Evolutionary conservation across 1,284 basidiomycete genomes (phyloP), one percentile per base, ranked within the genome.

Genomic region (Ustilago lituana): DNA sequence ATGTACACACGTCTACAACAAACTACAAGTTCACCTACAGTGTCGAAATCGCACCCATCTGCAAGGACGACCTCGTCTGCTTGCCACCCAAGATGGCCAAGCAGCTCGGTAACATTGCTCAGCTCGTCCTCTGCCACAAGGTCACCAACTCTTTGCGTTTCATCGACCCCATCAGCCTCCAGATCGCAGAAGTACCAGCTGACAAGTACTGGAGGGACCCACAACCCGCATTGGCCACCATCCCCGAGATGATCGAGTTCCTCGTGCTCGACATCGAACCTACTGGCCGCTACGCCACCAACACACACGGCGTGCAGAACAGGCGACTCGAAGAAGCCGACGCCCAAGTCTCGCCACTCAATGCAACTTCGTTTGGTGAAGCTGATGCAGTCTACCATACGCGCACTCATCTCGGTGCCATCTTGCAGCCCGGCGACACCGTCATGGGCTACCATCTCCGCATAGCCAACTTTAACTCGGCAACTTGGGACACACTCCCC

Each of bases 1-100:
- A 98, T 82, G 94, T 91, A 1, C 95, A 98, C 83, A 89, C 90
- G 36, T 89, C 88, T 69, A 96, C 93, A 1, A 91, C 94, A 36
- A 98, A 93, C 84, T 97, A 93, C 87, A 98, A 97, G 84, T 95
- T 93, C 83, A 94, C 94, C 4, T 98, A 94, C 86, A 96, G 93
- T 17, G 92, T 98, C 74, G 95, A 98, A 84, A 96, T 98, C 76
- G 89, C 91, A 6, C 94, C 95, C 0, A 88, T 98, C 63, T 98
- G 95, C 86, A 98, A 98, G 83, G 95, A 98, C 82, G 95, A 98
- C 82, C 88, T 98, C 35, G 91, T 98, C 31, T 94, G 91, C 82
- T 86, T 98, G 35, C 93, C 94, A 3, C 84, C 85, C 19, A 91
- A 91, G 78, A 88, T 90, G 71, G 94, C 95, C 0, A 89, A 90